Conservation (phyloP, 2,329 filamentous ascomycete species). For the Teratosphaeria epicoccoides region DNA sequence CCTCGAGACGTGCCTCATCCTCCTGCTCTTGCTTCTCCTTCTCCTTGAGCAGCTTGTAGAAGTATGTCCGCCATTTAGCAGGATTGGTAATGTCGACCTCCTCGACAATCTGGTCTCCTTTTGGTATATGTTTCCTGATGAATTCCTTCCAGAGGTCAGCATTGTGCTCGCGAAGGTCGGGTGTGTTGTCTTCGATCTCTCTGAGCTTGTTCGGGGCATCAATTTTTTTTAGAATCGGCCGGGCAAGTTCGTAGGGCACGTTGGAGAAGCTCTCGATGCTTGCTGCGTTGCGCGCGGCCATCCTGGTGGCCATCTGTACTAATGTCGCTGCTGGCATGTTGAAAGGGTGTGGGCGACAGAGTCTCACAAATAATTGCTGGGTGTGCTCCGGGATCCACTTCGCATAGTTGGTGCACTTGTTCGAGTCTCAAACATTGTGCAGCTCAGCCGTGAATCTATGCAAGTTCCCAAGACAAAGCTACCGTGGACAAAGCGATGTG, state of each 20-base stretch:
- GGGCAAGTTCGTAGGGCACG: constrained; percentile 55
- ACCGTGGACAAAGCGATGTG: background rate
- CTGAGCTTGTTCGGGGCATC: constrained; percentile 62
- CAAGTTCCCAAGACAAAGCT: background rate
- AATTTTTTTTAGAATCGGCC: constrained; percentile 59
- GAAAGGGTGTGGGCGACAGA: background rate
- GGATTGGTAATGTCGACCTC: constrained; percentile 49
- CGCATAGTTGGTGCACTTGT: background rate
- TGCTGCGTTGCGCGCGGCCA: constrained; percentile 32
- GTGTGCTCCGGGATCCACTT: background rate
- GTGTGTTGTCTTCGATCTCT: constrained; percentile 61
- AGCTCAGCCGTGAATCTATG: background rate
- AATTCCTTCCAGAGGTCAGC: constrained; percentile 67
- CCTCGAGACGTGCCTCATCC: constrained; percentile 22
- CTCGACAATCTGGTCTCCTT: constrained; percentile 48
- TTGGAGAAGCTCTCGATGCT: constrained; percentile 59
- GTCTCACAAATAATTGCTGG: background rate
- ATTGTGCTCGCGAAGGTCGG: constrained; percentile 61
- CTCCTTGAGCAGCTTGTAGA: constrained; percentile 40
- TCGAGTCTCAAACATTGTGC: background rate
- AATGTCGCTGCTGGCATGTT: constrained; percentile 26
- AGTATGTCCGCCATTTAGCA: constrained; percentile 66
- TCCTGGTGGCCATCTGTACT: constrained; percentile 29
- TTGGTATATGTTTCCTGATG: constrained; percentile 66
- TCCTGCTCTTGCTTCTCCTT: constrained; percentile 27